phyloP scores from a whole-genome alignment of 139 green algal genomes.

The Yamagishiella unicocca region DNA sequence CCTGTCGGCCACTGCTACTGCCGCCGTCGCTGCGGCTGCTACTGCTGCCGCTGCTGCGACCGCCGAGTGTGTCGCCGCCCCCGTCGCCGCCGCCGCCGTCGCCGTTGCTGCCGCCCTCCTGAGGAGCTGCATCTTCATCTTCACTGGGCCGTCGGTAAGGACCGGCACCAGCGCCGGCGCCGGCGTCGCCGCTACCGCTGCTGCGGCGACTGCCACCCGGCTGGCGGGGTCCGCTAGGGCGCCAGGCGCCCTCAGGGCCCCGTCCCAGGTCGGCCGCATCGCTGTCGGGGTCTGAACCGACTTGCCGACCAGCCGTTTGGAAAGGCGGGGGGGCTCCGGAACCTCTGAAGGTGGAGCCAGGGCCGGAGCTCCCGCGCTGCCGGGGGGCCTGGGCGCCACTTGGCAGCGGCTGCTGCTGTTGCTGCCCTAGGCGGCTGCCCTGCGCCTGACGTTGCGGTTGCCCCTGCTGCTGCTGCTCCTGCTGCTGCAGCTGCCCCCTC shows the following conservation, averaged over 20 bases:
- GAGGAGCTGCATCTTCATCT: neutral
- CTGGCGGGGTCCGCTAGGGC: too few species aligned
- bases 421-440: too few species aligned
- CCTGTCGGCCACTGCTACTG: neutral
- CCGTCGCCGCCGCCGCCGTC: neutral
- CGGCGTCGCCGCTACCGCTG: neutral
- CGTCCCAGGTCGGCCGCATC: too few species aligned
- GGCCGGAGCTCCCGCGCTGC: neutral
- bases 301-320: too few species aligned
- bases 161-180: too few species aligned
- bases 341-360: too few species aligned
- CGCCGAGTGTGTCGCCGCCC: neutral
- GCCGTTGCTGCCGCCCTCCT: neutral
- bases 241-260: too few species aligned
- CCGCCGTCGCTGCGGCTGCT: neutral
- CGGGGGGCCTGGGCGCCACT: neutral
- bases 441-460: neutral
- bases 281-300: too few species aligned
- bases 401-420: neutral
- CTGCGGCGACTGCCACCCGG: too few species aligned
- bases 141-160: too few species aligned
- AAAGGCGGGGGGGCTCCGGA: neutral
- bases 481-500: neutral
- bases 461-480: neutral
- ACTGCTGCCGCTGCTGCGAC: neutral